Evolutionary conservation across 2,329 filamentous ascomycete genomes (phyloP).

Genomic region (Penicillium sp.): DNA sequence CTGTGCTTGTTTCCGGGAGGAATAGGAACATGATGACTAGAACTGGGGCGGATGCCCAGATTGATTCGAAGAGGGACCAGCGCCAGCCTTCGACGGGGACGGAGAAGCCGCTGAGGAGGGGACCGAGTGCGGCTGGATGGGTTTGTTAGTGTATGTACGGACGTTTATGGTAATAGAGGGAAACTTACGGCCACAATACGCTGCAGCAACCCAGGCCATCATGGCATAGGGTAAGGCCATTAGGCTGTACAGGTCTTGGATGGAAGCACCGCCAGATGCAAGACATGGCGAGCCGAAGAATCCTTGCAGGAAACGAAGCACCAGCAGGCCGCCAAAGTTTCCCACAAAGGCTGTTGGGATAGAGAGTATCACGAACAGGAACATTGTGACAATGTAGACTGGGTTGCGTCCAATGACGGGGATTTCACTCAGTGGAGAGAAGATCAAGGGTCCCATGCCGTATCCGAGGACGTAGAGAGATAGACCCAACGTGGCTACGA

Average conservation of each 20-base stretch:
- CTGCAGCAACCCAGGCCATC: constrained; percentile 54
- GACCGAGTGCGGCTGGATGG: constrained; percentile 53
- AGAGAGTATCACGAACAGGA: constrained; percentile 63
- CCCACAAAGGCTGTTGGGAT: constrained; percentile 61
- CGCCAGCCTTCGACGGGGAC: constrained; percentile 54
- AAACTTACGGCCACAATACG: constrained; percentile 41
- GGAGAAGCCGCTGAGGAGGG: constrained; percentile 59
- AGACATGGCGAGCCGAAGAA: constrained; percentile 65
- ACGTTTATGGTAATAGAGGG: not conserved
- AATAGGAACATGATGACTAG: constrained; percentile 59
- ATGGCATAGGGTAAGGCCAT: constrained; percentile 58
- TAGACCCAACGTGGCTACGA: constrained; percentile 31
- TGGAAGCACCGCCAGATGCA: constrained; percentile 53
- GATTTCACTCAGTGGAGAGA: constrained; percentile 64
- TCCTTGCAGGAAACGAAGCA: constrained; percentile 61
- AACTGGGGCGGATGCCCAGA: constrained; percentile 59
- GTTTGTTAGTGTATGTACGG: constrained; percentile 1
- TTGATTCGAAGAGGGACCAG: constrained; percentile 57
- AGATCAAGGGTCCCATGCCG: constrained; percentile 62
- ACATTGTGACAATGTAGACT: constrained; percentile 65
- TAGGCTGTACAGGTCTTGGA: constrained; percentile 50
- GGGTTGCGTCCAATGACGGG: constrained; percentile 64
- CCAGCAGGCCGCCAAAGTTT: constrained; percentile 62
- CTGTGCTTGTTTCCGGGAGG: constrained; percentile 61
- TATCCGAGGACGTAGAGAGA: constrained; percentile 40